Base-by-base conservation (phyloP, 2,329 filamentous ascomycete genomes). In the Trichophyton schoenleinii region DNA sequence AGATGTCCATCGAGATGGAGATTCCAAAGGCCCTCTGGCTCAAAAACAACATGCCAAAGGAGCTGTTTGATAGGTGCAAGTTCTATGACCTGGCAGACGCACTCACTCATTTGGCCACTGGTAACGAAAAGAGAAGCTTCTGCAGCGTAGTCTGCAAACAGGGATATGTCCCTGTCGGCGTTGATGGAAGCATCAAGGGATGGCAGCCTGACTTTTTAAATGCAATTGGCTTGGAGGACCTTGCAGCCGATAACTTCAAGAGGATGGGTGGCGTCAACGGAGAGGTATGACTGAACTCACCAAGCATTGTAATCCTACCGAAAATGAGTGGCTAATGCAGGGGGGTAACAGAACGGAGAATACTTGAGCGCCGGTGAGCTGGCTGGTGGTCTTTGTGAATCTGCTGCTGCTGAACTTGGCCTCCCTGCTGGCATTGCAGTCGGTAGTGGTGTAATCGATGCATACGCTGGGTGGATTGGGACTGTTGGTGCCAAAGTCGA, bases 1-100 rank as follows among this genome's bases (percentile, higher is more conserved):
- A 88, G 73, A 99, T 99, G 94, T 96, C 90, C 72, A 92, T 96
- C 66, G 94, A 99, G 79, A 99, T 99, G 94, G 94, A 99, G 74
- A 95, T 99, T 61, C 94, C 94, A 65, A 99, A 99, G 78, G 89
- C 96, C 0, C 81, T 97, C 62, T 99, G 94, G 94, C 81, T 99
- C 71, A 97, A 97, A 82, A 96, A 96, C 75, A 84, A 97, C 77
- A 97, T 99, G 94, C 88, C 94, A 1, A 81, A 87, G 61, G 89
- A 96, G 69, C 80, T 94, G 15, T 99, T 97, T 69, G 86, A 87
- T 61, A 85, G 87, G 64, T 96, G 91, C 84, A 96, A 96, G 75
- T 99, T 99, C 72, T 99, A 96, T 74, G 94, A 99, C 71, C 77
- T 99, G 69, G 86, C 86, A 0, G 94, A 99, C 75, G 94, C 91